Base-by-base conservation (phyloP, 768 basidiomycete species). In the Favolaschia claudopus region DNA sequence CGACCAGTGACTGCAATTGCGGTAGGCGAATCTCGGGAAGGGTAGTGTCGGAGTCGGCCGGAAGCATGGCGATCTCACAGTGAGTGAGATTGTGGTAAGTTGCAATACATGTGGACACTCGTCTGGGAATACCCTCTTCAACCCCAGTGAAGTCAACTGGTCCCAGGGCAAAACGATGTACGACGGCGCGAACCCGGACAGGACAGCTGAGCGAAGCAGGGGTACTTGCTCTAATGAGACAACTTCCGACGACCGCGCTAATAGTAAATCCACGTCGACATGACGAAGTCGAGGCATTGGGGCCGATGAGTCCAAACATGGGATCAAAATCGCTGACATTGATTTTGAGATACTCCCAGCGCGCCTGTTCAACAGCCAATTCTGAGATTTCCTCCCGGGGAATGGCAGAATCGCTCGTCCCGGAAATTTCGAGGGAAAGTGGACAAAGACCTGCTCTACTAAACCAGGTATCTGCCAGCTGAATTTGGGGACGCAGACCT, bases 281-380 rank as follows among this genome's bases (percentile, higher is more conserved):
- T n/a, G 50, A 40, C 38, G 37, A 10, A 51, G 50, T 39, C 39
- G 38, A 51, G 50, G 50, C 50, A 51, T 51, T 37, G 48, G 48
- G 29, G 25, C 48, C 48, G 36, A 50, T 24, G 37, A 37, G 37
- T 34, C 48, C 25, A 37, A 50, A 37, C 37, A 37, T n/a, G n/a
- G n/a, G n/a, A n/a, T n/a, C n/a, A n/a, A 27, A 17, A 38, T 38
- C 15, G 47, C 33, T 19, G 39, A 27, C 8, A 19, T n/a, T 9
- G 39, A 50, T 34, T 50, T 50, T 50, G 25, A 49, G 47, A 49
- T 49, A 49, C 47, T 49, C 47, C 47, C 33, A 37, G 47, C 47
- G 47, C n/a, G n/a, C n/a, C n/a, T 29, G 49, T n/a, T 29, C 49
- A 27, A 50, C n/a, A n/a, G n/a, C n/a, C n/a, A n/a, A n/a, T n/a